Percentiles rank a stretch among this genome's conserved stretches.
phyloP scores from a whole-genome alignment of 208 protist genomes.

The Kentomonas sorsogonicus region DNA sequence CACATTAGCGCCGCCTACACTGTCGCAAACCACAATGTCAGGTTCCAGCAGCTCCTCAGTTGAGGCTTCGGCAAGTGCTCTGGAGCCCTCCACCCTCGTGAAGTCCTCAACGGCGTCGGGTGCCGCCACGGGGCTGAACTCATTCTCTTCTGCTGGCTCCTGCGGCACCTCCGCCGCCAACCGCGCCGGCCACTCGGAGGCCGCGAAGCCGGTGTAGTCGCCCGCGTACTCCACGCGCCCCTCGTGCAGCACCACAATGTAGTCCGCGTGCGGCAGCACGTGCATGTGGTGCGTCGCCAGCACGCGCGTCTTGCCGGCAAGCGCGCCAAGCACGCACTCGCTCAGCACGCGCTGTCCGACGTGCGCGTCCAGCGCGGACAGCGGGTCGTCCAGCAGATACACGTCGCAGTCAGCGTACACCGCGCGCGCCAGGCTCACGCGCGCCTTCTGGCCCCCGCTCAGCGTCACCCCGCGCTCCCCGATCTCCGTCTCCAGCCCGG shows the following conservation, averaged over 20 bases:
- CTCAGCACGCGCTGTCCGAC: slow-evolving; percentile 53
- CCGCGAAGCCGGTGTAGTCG: too few relatives aligned
- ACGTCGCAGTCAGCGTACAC: slow-evolving; percentile 82
- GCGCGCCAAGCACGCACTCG: slow-evolving; percentile 37
- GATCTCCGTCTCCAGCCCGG: slow-evolving; percentile 85
- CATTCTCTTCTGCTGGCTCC: too few relatives aligned
- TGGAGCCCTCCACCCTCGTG: too few relatives aligned
- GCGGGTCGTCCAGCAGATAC: slow-evolving; percentile 90
- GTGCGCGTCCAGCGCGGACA: slow-evolving; percentile 90
- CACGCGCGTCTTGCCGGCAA: slow-evolving; percentile 81
- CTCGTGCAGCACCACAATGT: slow-evolving; percentile 75
- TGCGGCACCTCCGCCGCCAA: too few relatives aligned
- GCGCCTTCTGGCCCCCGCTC: slow-evolving; percentile 85
- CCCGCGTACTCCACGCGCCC: slow-evolving; percentile 50
- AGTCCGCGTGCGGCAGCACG: slow-evolving; percentile 67
- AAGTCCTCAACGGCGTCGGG: too few relatives aligned
- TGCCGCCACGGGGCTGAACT: too few relatives aligned
- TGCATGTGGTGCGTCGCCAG: slow-evolving; percentile 95
- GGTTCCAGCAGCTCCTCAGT: too few relatives aligned
- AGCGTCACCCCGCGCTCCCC: slow-evolving; percentile 86
- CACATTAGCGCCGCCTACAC: too few relatives aligned
- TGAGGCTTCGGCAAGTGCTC: too few relatives aligned
- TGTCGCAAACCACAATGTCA: too few relatives aligned
- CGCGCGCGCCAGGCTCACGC: slow-evolving; percentile 83
- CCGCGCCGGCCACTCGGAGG: too few relatives aligned